Evolutionary conservation across 148 eudicot species (phyloP).

Genomic region (Silene conica): DNA sequence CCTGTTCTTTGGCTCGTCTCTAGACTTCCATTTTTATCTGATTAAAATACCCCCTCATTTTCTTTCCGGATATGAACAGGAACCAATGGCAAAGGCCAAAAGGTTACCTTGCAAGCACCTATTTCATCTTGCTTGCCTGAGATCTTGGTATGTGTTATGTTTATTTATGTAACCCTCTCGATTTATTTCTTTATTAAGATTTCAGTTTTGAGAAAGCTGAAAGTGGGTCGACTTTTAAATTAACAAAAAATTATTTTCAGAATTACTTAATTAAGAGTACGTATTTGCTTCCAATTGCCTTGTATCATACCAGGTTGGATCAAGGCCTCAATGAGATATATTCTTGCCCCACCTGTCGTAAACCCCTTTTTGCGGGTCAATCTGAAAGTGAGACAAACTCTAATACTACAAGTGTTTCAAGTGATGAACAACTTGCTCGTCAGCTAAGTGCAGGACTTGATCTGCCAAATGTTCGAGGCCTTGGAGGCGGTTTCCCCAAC

Average conservation of each 20-base stretch:
- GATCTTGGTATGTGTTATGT: constrained; percentile 66
- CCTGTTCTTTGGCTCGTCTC: background rate
- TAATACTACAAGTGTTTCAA: constrained; percentile 43
- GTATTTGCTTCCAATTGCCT: too few species aligned
- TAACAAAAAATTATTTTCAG: background rate
- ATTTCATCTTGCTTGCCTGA: constrained; percentile 91
- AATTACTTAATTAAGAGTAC: too few species aligned
- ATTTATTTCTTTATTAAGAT: too few species aligned
- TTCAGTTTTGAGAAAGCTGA: background rate
- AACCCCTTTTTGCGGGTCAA: constrained; percentile 82
- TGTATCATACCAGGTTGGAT: constrained; percentile 63
- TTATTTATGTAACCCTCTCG: background rate
- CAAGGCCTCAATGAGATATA: constrained; percentile 79
- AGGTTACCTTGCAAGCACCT: constrained; percentile 91
- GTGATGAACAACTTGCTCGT: constrained; percentile 89
- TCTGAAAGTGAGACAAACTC: constrained; percentile 44
- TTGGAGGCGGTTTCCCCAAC: constrained; percentile 50
- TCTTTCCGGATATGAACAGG: constrained; percentile 43
- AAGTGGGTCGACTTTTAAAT: too few species aligned
- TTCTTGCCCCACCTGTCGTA: constrained; percentile 98
- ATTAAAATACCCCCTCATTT: background rate
- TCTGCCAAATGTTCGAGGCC: constrained; percentile 46
- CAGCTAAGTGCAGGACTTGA: constrained; percentile 68
- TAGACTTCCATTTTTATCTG: constrained; percentile 12
- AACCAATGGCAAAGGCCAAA: constrained; percentile 99